Percentiles rank a stretch among this genome's conserved stretches.
Evolutionary conservation across 352 stramenopile species (phyloP).

Genomic region (Phytophthora ramorum): DNA sequence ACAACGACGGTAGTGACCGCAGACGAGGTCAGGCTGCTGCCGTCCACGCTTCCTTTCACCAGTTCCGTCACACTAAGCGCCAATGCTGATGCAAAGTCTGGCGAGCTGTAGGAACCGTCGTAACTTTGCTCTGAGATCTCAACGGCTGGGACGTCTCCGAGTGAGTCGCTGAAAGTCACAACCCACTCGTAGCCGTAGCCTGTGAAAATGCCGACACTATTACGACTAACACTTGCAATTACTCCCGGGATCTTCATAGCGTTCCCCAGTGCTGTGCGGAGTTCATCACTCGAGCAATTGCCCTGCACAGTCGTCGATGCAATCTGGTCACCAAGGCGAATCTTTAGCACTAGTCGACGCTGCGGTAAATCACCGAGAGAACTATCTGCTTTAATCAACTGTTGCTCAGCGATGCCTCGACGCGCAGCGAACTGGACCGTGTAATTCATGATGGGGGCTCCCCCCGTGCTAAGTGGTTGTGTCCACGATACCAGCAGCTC

Average conservation of each 20-base stretch:
- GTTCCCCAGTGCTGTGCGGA: constrained; percentile 32
- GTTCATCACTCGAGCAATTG: constrained; percentile 45
- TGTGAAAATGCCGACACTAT: constrained; percentile 47
- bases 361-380: constrained; percentile 37
- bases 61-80: constrained; percentile 42
- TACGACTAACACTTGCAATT: constrained; percentile 44
- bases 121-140: constrained; percentile 22
- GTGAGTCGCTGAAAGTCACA: constrained; percentile 62
- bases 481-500: constrained; percentile 61
- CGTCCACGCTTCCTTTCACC: constrained; percentile 49
- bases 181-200: constrained; percentile 77
- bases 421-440: constrained; percentile 68
- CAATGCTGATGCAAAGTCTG: constrained; percentile 39
- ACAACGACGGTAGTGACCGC: constrained; percentile 39
- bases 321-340: constrained; percentile 30
- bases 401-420: constrained; percentile 64
- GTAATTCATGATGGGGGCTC: constrained; percentile 52
- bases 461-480: constrained; percentile 59
- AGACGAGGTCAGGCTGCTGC: constrained; percentile 22
- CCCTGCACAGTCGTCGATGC: constrained; percentile 37
- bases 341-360: constrained; percentile 19
- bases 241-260: constrained; percentile 20
- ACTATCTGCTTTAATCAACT: constrained; percentile 55
- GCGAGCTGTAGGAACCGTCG: constrained; percentile 15
- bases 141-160: constrained; percentile 61